These are phyloP conservation scores for Botrytis paeoniae DNA, from an alignment of 2,329 filamentous ascomycete species.

Conservation along the genomic window DNA sequence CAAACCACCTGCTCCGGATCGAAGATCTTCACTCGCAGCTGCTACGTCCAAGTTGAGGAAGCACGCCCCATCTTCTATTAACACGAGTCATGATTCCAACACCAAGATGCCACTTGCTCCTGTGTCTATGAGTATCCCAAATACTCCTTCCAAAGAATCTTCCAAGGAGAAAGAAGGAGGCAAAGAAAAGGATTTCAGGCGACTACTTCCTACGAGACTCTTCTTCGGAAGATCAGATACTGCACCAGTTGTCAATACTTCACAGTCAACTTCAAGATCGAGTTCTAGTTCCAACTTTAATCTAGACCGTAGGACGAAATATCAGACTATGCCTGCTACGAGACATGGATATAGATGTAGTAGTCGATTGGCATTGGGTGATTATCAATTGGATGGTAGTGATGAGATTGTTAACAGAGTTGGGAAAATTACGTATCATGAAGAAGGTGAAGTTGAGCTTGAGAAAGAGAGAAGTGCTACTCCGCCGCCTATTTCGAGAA, in stretches of 20 bases:
- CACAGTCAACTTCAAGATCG: neutral
- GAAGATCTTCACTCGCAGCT: conserved; percentile 33
- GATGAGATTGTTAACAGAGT: conserved; percentile 1
- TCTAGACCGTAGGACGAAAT: neutral
- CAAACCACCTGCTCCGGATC: conserved; percentile 30
- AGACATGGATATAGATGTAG: neutral
- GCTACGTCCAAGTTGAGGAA: conserved; percentile 28
- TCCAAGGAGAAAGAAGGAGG: conserved; percentile 5
- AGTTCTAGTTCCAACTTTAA: neutral
- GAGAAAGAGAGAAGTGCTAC: conserved; percentile 30
- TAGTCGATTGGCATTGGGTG: neutral
- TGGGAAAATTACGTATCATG: conserved; percentile 15
- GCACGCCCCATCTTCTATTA: neutral
- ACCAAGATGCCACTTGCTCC: conserved; percentile 1
- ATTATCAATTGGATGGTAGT: conserved; percentile 8
- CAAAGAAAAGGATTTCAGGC: conserved; percentile 12
- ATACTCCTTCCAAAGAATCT: neutral
- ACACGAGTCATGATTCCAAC: neutral
- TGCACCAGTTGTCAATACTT: neutral
- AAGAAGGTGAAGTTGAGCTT: neutral
- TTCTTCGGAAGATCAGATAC: conserved; percentile 16
- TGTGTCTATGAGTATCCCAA: neutral
- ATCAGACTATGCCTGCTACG: conserved; percentile 2
- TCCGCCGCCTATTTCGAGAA: conserved; percentile 33
- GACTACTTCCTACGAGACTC: neutral